A percentile compares a stretch with the other conserved stretches of the same genome.
Evolutionary conservation across 352 stramenopile genomes (phyloP).

Genomic region (Phytophthora cajani): DNA sequence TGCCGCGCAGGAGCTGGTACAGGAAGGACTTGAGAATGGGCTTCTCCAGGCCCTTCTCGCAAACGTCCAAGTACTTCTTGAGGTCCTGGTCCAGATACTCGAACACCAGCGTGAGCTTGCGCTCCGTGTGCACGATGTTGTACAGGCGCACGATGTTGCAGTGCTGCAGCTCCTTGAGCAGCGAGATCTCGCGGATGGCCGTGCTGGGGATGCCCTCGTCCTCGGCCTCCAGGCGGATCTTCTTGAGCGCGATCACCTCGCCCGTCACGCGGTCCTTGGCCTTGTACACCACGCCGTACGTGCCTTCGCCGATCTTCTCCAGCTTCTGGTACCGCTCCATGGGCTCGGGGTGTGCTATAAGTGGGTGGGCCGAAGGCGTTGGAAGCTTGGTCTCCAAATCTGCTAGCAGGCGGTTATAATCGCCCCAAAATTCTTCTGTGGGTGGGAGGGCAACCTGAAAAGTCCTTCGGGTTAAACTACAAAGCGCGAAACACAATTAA

Average conservation of each 20-base stretch:
- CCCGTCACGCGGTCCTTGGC: slow-evolving; percentile 95
- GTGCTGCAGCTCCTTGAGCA: slow-evolving; percentile 98
- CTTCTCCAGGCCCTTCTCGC: slow-evolving; percentile 96
- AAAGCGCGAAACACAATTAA: background rate
- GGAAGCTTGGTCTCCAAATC: slow-evolving; percentile 10
- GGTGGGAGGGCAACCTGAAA: slow-evolving; percentile 1
- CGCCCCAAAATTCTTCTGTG: slow-evolving; percentile 23
- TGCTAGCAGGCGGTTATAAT: slow-evolving; percentile 16
- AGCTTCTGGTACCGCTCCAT: slow-evolving; percentile 96
- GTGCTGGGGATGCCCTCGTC: slow-evolving; percentile 99
- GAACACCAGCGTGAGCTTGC: slow-evolving; percentile 99
- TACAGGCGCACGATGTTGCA: slow-evolving; percentile 98
- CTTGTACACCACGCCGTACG: slow-evolving; percentile 99
- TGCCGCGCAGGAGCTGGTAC: slow-evolving; percentile 98
- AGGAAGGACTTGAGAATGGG: slow-evolving; percentile 96
- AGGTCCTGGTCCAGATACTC: slow-evolving; percentile 99
- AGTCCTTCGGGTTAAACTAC: background rate
- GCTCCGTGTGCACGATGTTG: slow-evolving; percentile 99
- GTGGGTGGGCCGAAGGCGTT: slow-evolving; percentile 12
- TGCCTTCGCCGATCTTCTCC: slow-evolving; percentile 98
- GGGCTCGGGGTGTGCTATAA: slow-evolving; percentile 11
- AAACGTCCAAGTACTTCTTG: slow-evolving; percentile 99
- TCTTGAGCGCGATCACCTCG: slow-evolving; percentile 99
- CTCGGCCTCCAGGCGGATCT: slow-evolving; percentile 98
- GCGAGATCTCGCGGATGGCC: slow-evolving; percentile 98